phyloP scores from a whole-genome alignment of 352 stramenopile species.

The Globisporangium spinosum region DNA sequence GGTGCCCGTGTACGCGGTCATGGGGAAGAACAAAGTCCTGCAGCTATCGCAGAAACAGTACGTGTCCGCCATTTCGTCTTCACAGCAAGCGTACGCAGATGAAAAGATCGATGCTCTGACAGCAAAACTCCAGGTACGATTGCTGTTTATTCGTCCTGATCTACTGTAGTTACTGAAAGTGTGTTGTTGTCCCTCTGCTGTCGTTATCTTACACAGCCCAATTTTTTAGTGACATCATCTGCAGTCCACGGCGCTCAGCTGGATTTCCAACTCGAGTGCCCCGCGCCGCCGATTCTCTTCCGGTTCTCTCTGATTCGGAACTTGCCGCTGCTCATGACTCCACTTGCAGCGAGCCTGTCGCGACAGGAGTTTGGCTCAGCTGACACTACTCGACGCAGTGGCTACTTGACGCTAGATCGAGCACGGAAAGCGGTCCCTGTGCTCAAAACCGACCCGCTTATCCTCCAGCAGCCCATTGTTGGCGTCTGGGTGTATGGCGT shows the following conservation, averaged over 20 bases:
- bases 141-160: not conserved
- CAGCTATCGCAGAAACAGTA: slow-evolving; percentile 32
- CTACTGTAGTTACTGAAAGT: no score
- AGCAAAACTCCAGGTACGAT: slow-evolving; percentile 30
- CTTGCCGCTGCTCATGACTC: slow-evolving; percentile 73
- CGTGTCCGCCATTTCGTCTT: slow-evolving; percentile 22
- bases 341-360: slow-evolving; percentile 54
- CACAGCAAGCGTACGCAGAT: slow-evolving; percentile 32
- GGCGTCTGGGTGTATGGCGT: slow-evolving; percentile 75
- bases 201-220: slow-evolving; percentile 4
- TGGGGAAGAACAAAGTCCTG: slow-evolving; percentile 4
- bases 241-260: slow-evolving; percentile 35
- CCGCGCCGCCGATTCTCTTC: slow-evolving; percentile 32
- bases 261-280: slow-evolving; percentile 46
- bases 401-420: slow-evolving; percentile 69
- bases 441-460: slow-evolving; percentile 67
- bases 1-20: slow-evolving; percentile 31
- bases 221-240: slow-evolving; percentile 35
- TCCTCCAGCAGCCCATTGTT: slow-evolving; percentile 61
- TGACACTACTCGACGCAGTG: slow-evolving; percentile 31
- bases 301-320: slow-evolving; percentile 61
- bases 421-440: slow-evolving; percentile 74
- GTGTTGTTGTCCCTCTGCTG: no score
- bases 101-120: slow-evolving; percentile 33
- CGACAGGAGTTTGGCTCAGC: slow-evolving; percentile 47